Conservation (phyloP, 73 alveolate genomes). For the Uronychia binucleata region DNA sequence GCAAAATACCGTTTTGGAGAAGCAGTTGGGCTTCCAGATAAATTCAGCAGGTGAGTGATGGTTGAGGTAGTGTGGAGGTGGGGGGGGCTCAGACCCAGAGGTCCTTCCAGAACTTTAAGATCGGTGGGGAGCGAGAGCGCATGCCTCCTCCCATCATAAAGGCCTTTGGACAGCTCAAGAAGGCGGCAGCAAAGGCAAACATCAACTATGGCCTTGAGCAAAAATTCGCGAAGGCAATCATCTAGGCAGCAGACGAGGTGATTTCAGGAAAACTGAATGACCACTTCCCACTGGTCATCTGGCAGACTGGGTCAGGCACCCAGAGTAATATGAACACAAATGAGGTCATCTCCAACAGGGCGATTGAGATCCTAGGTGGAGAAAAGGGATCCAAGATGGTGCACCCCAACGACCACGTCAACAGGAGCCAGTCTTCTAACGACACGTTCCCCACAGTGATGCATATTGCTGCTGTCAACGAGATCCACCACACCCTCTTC, state of each 20-base stretch:
- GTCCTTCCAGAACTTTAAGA: constrained; percentile 95
- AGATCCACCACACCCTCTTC: constrained; percentile 56
- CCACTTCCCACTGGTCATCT: constrained; percentile 97
- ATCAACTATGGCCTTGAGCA: constrained; percentile 79
- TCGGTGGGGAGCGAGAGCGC: constrained; percentile 91
- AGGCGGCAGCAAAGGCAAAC: constrained; percentile 97
- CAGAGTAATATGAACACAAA: constrained; percentile 97
- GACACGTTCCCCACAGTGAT: constrained; percentile 99
- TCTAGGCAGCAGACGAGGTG: constrained; percentile 97
- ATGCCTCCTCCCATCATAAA: constrained; percentile 92
- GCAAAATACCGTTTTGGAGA: too few species aligned
- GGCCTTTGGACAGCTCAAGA: constrained; percentile 95
- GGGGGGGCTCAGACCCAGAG: constrained; percentile 99
- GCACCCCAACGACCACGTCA: constrained; percentile 99
- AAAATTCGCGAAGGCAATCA: constrained; percentile 86
- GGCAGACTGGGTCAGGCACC: constrained; percentile 99
- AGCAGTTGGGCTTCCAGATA: too few species aligned
- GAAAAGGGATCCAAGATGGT: constrained; percentile 93
- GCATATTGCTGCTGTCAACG: constrained; percentile 97
- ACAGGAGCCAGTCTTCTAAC: constrained; percentile 95
- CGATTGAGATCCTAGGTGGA: constrained; percentile 96
- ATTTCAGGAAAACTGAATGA: constrained; percentile 91
- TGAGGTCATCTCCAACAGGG: constrained; percentile 98
- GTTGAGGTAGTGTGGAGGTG: too few species aligned
- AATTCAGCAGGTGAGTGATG: too few species aligned